Evolutionary conservation across 108 stramenopile species (phyloP).

Genomic region (Licmophora abbreviata): DNA sequence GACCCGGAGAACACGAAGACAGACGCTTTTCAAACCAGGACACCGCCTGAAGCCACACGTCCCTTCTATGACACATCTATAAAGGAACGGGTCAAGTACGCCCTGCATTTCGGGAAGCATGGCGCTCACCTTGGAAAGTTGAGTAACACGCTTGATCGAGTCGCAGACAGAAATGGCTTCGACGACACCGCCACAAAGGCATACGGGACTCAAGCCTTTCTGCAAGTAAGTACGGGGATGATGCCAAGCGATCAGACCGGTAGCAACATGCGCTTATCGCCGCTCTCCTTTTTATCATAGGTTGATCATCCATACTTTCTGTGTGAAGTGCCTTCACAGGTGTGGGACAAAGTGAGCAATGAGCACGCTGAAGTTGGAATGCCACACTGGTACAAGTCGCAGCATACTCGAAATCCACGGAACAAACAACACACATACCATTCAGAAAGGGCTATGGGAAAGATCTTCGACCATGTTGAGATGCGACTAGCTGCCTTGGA

Average conservation of each 20-base stretch:
- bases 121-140: neutral
- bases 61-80: neutral
- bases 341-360: too few relatives aligned
- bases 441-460: too few relatives aligned
- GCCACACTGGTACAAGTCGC: too few relatives aligned
- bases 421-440: too few relatives aligned
- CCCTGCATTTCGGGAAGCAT: neutral
- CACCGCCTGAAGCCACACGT: neutral
- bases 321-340: too few relatives aligned
- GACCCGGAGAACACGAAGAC: neutral
- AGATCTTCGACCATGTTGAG: too few relatives aligned
- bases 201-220: constrained; percentile 8
- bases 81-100: constrained; percentile 1
- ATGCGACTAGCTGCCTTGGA: too few relatives aligned
- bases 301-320: constrained; percentile 8
- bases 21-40: neutral
- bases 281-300: neutral
- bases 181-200: neutral
- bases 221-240: neutral
- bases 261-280: neutral
- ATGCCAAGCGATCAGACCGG: neutral
- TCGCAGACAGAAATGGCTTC: constrained; percentile 1
- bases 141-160: neutral
- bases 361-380: too few relatives aligned
- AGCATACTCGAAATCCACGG: too few relatives aligned